Evolutionary conservation across 495 filamentous ascomycete species (phyloP), one percentile per base, ranked within the genome.

Genomic region (Daldinia caldariorum): DNA sequence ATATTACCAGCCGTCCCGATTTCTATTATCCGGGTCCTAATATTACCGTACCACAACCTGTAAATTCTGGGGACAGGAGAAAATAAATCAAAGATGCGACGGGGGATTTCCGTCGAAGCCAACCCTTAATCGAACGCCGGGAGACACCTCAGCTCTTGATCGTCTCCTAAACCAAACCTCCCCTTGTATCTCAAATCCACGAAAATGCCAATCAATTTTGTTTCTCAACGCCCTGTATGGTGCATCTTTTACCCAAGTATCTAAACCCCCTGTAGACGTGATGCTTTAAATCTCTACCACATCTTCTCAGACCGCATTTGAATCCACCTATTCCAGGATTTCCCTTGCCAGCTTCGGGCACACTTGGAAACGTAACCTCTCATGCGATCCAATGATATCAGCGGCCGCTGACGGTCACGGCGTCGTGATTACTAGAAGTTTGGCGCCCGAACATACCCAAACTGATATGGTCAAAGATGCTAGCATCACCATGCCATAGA

Each of bases 111-210:
- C 31, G 43, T 58, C 62, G 2, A 34, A 47, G 37, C 22, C 29
- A 58, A 68, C 58, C 64, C 69, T 58, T 58, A 71, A 60, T 31
- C 59, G 47, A 79, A 82, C 77, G 70, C 78, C 80, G 49, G 73
- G 80, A 83, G 82, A 85, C 81, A 49, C 67, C 71, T 84, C 83
- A 85, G 83, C 83, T 79, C 83, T 85, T 85, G 83, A 84, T 69
- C 61, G 79, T 78, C 80, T 79, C 81, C 74, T 54, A 55, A 66
- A 56, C 70, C 61, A 58, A 49, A 26, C 26, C 26, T 26, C 51
- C 41, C 39, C 16, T 20, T 47, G 47, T 37, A 26, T 61, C 37
- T 57, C 22, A 14, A 39, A 14, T 41, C 32, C 53, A 16, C 38
- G 47, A 22, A 61, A 54, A 71, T 64, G 29, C 13, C 31, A 45